Base-by-base conservation (phyloP, 1,139 yeast species). In the Scheffersomyces lignicola region DNA sequence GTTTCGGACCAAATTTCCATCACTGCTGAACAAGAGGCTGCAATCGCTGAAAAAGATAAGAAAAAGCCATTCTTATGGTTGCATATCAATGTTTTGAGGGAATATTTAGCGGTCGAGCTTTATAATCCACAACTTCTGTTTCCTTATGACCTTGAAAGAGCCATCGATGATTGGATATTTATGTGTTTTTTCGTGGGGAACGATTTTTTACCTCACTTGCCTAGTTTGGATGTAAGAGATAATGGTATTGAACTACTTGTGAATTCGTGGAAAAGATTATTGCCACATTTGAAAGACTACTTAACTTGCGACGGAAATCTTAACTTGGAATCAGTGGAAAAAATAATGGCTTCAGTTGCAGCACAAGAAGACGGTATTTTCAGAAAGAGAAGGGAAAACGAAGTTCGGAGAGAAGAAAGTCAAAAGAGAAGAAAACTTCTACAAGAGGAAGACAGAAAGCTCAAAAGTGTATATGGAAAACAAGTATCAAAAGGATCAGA, bases 181-280 rank as follows among this genome's bases (percentile, higher is more conserved):
- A 84, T 94, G 90, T 92, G 97, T 73, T 94, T 94, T 67, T 94
- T 94, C 56, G 95, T 92, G 39, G 99, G 99, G 58, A 94, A 94
- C 56, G 99, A 94, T 78, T 94, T 94, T 71, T 70, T 94, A 54
- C 99, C 99, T 2, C 98, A 92, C 62, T 67, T 94, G 46, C 98
- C 99, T 5, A 82, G 95, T 35, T 71, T 94, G 42, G 97, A 92
- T 54, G 97, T 92, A 29, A 78, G 98, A 48, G 97, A 94, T 58
- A 87, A 88, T 52, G 92, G 96, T 48, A 86, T 92, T 51, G 97
- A 90, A 53, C 70, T 78, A 24, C 65, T 92, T 38, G 82, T 88
- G 7, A 75, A 73, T 28, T 78, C 92, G 33, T 92, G 98, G 98
- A 89, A 90, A 52, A 69, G 77, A 20, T 60, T 77, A 1, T 57